phyloP scores from a whole-genome alignment of 1,139 yeast species.

The Candida sp. region DNA sequence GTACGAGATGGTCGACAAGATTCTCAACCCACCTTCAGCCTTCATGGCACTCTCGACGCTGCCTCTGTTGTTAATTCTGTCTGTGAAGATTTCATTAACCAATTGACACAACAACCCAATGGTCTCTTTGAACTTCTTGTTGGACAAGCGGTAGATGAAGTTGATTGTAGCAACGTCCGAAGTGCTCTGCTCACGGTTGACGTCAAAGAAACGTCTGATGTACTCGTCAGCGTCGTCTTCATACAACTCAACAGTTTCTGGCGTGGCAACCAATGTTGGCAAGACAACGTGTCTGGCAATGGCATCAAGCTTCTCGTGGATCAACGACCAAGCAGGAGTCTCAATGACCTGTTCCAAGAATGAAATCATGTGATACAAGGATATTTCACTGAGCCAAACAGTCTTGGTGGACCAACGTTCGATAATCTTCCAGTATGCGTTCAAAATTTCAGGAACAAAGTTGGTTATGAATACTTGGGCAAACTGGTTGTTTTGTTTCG shows the following conservation, averaged over 20 bases:
- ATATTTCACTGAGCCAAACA: slow-evolving; percentile 64
- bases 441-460: slow-evolving; percentile 65
- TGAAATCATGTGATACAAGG: slow-evolving; percentile 64
- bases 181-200: slow-evolving; percentile 72
- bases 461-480: slow-evolving; percentile 50
- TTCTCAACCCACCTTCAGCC: slow-evolving; percentile 55
- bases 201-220: slow-evolving; percentile 68
- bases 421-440: slow-evolving; percentile 61
- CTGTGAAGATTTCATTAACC: slow-evolving; percentile 54
- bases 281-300: slow-evolving; percentile 63
- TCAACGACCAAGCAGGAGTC: slow-evolving; percentile 56
- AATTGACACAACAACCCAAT: slow-evolving; percentile 45
- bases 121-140: slow-evolving; percentile 52
- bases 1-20: slow-evolving; percentile 49
- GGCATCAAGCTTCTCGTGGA: slow-evolving; percentile 61
- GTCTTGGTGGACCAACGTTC: slow-evolving; percentile 61
- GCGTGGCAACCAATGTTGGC: slow-evolving; percentile 63
- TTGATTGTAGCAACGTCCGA: slow-evolving; percentile 86
- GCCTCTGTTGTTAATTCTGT: slow-evolving; percentile 36
- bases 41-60: slow-evolving; percentile 39
- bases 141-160: slow-evolving; percentile 59
- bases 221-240: slow-evolving; percentile 81
- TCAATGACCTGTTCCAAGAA: slow-evolving; percentile 66
- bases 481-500: slow-evolving; percentile 40
- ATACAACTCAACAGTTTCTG: slow-evolving; percentile 61